Percentiles rank a stretch among this genome's conserved stretches.
Evolutionary conservation across 768 basidiomycete genomes (phyloP).

Genomic region (Paxillus ammoniavirescens): DNA sequence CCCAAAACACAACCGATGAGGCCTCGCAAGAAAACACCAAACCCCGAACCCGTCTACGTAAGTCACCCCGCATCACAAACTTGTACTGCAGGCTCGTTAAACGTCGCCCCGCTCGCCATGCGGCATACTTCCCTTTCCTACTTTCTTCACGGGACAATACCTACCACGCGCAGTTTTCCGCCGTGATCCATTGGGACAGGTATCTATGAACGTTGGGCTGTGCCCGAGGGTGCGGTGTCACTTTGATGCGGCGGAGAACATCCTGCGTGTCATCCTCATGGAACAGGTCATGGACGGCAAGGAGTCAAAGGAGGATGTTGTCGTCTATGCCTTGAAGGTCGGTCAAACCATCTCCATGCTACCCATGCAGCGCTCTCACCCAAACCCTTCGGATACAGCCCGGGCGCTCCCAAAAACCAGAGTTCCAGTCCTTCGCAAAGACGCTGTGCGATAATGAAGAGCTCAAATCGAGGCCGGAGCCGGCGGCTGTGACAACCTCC

Average conservation of each 20-base stretch:
- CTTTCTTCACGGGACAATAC: not conserved
- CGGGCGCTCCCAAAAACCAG: conserved; percentile 45
- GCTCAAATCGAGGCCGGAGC: conserved; percentile 16
- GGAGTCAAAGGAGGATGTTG: conserved; percentile 39
- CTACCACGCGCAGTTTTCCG: conserved; percentile 51
- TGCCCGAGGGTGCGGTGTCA: conserved; percentile 54
- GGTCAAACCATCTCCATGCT: conserved; percentile 3
- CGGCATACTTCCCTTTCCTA: not conserved
- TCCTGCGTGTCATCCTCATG: conserved; percentile 54
- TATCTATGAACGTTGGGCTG: conserved; percentile 65
- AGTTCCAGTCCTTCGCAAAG: conserved; percentile 54
- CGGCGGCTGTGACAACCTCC: conserved; percentile 1
- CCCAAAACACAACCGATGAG: not conserved
- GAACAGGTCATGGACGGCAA: conserved; percentile 37
- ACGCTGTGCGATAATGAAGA: conserved; percentile 39
- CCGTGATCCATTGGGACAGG: conserved; percentile 67
- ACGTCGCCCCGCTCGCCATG: conserved; percentile 2
- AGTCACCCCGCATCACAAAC: conserved; percentile 24
- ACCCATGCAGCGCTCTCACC: not conserved
- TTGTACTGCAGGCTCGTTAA: conserved; percentile 19
- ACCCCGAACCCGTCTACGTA: conserved; percentile 31
- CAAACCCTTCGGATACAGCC: conserved; percentile 17
- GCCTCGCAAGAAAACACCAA: not conserved
- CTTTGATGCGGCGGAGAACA: conserved; percentile 53
- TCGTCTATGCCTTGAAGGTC: conserved; percentile 68